Conservation (phyloP, 176 grass and related monocot genomes). For the Aegilops speltoides region DNA sequence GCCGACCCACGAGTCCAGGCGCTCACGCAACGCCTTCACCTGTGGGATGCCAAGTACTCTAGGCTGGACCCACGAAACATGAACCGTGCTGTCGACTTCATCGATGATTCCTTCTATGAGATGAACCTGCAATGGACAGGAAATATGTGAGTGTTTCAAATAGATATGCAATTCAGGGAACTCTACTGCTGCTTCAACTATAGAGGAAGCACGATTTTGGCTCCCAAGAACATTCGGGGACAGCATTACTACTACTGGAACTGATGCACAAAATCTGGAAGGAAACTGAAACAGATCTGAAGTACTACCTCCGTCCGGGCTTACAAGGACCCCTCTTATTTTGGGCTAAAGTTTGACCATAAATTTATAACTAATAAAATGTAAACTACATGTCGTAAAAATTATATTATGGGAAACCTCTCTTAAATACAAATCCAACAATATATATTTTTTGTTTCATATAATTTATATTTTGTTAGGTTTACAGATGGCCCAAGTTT, state of each 20-base stretch:
- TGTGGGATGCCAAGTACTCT: slow-evolving; percentile 84
- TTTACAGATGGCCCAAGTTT: too few species aligned
- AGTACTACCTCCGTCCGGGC: not conserved
- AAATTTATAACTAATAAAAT: too few species aligned
- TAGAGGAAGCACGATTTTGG: not conserved
- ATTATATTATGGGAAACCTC: too few species aligned
- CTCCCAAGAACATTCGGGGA: not conserved
- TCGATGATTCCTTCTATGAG: slow-evolving; percentile 97
- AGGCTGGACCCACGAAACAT: slow-evolving; percentile 87
- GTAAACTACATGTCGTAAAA: too few species aligned
- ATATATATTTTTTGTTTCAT: too few species aligned
- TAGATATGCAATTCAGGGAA: not conserved
- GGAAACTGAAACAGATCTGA: not conserved
- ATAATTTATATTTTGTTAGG: too few species aligned
- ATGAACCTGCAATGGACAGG: slow-evolving; percentile 66
- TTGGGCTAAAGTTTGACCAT: too few species aligned
- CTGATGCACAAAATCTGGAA: not conserved
- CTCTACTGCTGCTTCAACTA: not conserved
- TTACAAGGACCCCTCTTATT: too few species aligned
- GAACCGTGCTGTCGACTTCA: slow-evolving; percentile 80
- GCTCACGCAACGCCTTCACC: slow-evolving; percentile 72
- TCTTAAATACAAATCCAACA: too few species aligned
- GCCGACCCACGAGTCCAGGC: slow-evolving; percentile 75
- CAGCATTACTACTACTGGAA: not conserved
- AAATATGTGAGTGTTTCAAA: not conserved